These are phyloP conservation scores for Kitagawia praeruptora DNA, from an alignment of 129 eudicot genomes.

Conservation along the genomic window DNA sequence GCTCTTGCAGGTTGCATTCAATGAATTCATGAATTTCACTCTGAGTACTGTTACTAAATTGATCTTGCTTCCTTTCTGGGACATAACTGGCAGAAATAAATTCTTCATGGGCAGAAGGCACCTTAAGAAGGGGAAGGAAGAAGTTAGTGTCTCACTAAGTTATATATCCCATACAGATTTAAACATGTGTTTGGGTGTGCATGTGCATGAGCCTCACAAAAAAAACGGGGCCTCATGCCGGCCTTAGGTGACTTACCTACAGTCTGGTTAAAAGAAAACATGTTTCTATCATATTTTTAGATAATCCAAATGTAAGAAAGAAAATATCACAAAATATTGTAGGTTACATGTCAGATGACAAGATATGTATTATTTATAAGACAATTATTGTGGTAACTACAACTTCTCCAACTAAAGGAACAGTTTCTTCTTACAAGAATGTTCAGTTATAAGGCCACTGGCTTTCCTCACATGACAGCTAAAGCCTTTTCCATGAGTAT, in stretches of 20 bases:
- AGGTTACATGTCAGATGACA: not conserved
- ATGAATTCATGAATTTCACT: conserved; percentile 31
- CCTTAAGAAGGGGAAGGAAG: not conserved
- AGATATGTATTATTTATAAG: not conserved
- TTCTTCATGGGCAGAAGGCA: not conserved
- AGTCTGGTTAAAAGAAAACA: not conserved
- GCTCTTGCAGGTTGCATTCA: conserved; percentile 36
- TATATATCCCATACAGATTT: not conserved
- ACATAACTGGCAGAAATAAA: conserved; percentile 9
- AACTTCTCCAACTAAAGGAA: not conserved
- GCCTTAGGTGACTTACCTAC: not conserved
- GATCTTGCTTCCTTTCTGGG: conserved; percentile 27
- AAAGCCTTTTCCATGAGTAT: not conserved
- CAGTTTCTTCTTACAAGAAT: not conserved
- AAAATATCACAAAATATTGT: not conserved
- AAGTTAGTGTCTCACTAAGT: not conserved
- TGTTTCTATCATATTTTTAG: not conserved
- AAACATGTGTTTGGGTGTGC: not conserved
- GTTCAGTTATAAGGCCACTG: not conserved
- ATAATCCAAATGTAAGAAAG: not conserved
- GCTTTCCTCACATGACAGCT: not conserved
- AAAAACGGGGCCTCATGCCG: not conserved
- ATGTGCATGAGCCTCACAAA: not conserved
- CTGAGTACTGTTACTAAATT: conserved; percentile 17
- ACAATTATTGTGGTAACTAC: not conserved